These are phyloP conservation scores for Arthroderma sp. DNA, from an alignment of 2,329 filamentous ascomycete species.

Conservation along the genomic window DNA sequence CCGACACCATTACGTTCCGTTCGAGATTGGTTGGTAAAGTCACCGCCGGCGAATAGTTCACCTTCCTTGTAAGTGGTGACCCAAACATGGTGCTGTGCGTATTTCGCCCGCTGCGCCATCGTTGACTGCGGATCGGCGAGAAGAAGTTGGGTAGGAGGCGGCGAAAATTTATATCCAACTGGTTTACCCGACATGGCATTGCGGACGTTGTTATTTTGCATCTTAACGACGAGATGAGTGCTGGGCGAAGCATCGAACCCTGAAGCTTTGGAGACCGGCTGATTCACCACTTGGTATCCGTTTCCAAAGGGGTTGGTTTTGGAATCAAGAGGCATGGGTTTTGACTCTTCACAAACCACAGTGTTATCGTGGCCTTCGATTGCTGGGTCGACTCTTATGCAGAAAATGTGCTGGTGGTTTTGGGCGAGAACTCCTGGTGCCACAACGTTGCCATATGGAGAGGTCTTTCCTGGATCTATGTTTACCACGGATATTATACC, in stretches of 20 bases:
- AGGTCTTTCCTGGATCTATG: slow-evolving; percentile 44
- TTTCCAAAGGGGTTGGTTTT: slow-evolving; percentile 49
- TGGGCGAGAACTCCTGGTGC: slow-evolving; percentile 51
- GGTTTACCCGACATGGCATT: slow-evolving; percentile 32
- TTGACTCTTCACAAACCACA: slow-evolving; percentile 41
- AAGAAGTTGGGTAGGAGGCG: slow-evolving; percentile 35
- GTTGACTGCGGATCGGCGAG: slow-evolving; percentile 33
- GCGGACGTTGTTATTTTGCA: slow-evolving; percentile 32
- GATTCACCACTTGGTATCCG: slow-evolving; percentile 43
- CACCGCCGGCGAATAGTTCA: slow-evolving; percentile 37
- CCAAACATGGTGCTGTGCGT: slow-evolving; percentile 40
- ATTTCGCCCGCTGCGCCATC: slow-evolving; percentile 34
- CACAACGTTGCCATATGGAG: slow-evolving; percentile 49
- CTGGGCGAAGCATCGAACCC: slow-evolving; percentile 42
- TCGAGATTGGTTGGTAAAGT: slow-evolving; percentile 35
- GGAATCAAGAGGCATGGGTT: slow-evolving; percentile 36
- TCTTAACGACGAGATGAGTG: slow-evolving; percentile 34
- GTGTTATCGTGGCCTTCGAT: slow-evolving; percentile 45
- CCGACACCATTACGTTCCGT: slow-evolving; percentile 32
- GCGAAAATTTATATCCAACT: slow-evolving; percentile 37
- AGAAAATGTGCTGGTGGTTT: slow-evolving; percentile 60
- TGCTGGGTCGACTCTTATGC: slow-evolving; percentile 50
- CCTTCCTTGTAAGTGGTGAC: slow-evolving; percentile 38
- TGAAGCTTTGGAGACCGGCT: slow-evolving; percentile 32
- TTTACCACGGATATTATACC: slow-evolving; percentile 52